Base-by-base conservation (phyloP, 768 basidiomycete species). In the Mycena chlorophos region DNA sequence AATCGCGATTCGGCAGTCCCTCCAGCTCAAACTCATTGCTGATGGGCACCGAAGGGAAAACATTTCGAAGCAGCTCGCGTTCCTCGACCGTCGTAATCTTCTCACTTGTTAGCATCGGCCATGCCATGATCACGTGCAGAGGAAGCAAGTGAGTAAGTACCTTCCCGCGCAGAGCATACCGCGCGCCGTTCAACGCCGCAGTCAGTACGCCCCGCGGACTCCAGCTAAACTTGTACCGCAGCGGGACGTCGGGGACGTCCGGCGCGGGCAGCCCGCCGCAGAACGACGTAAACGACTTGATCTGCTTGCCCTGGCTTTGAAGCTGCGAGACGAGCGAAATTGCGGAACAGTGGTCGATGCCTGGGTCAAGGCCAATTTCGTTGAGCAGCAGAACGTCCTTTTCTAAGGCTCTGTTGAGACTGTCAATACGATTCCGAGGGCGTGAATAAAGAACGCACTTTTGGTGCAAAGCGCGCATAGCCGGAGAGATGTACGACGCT, bases 191-290 rank as follows among this genome's bases (percentile, higher is more conserved):
- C 54, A 85, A 69, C 0, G 90, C 89, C 2, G 94, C 95, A 16
- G 78, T 81, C 34, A 98, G 72, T 6, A 96, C 94, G 4, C 92
- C 94, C 54, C 85, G 78, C 0, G 95, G 94, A 47, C 85, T 89
- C 95, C 95, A 98, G 61, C 92, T 91, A 66, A 94, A 94, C 66
- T 94, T 96, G 66, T 96, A 94, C n/a, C 87, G 79, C 10, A 95
- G 72, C 2, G 93, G 92, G 16, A 88, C 83, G 57, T 76, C 69
- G 8, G 71, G 63, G 6, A 77, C 77, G 39, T 88, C 88, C 0
- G 91, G 91, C 1, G 88, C 86, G 0, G 95, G 95, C 3, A 98
- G 75, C 1, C 95, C 95, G 1, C 95, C 95, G 53, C 95, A 98
- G 77, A 95, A 95, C 1, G 91, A 94, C 1, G 84, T 84, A 68